Evolutionary conservation across 2,329 filamentous ascomycete genomes (phyloP).

Genomic region (Pseudogymnoascus pannorum): DNA sequence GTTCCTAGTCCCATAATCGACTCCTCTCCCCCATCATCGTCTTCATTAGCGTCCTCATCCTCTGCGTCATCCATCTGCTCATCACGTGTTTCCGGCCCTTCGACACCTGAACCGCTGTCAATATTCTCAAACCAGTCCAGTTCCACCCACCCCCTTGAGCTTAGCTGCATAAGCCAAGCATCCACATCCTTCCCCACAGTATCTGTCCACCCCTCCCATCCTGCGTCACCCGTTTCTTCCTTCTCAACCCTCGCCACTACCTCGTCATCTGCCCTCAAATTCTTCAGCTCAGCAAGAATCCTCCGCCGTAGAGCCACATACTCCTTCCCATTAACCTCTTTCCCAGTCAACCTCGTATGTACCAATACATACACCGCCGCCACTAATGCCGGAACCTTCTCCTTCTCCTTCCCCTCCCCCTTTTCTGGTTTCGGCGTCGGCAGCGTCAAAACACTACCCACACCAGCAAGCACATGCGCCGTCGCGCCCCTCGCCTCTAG

Average conservation of each 20-base stretch:
- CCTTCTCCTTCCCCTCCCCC: constrained; percentile 33
- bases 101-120: constrained; percentile 27
- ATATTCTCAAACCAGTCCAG: constrained; percentile 54
- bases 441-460: constrained; percentile 44
- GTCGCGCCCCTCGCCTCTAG: constrained; percentile 55
- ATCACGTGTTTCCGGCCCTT: neutral
- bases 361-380: constrained; percentile 56
- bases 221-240: constrained; percentile 37
- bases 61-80: constrained; percentile 21
- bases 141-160: constrained; percentile 40
- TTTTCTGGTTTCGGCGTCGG: constrained; percentile 17
- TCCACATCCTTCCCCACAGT: constrained; percentile 50
- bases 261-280: constrained; percentile 32
- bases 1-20: constrained; percentile 33
- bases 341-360: constrained; percentile 39
- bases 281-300: constrained; percentile 38
- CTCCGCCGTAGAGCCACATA: constrained; percentile 42
- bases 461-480: constrained; percentile 67
- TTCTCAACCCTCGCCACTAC: constrained; percentile 38
- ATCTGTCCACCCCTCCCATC: constrained; percentile 47
- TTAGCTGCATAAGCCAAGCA: constrained; percentile 51
- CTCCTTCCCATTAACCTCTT: constrained; percentile 30
- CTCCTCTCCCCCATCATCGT: constrained; percentile 26
- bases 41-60: constrained; percentile 27
- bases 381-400: constrained; percentile 47